These are phyloP conservation scores for Quercus variabilis DNA, from an alignment of 306 rosid species.

Conservation along the genomic window DNA sequence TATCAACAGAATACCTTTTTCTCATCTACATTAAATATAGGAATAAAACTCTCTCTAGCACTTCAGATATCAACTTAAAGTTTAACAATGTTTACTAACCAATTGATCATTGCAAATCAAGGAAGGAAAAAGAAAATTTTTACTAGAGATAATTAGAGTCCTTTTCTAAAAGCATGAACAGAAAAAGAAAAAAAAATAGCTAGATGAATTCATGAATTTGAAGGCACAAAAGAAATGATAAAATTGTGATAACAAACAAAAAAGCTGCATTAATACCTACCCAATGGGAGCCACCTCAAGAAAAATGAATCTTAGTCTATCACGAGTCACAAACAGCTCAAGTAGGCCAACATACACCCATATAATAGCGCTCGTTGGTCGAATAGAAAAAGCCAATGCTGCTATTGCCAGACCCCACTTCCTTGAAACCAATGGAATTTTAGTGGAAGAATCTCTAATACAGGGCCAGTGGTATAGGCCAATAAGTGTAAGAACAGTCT, in stretches of 20 bases:
- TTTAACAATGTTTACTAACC: not conserved
- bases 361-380: constrained; percentile 84
- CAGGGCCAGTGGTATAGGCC: constrained; percentile 92
- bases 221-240: not conserved
- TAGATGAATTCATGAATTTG: not conserved
- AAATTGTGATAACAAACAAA: not conserved
- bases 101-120: not conserved
- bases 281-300: constrained; percentile 85
- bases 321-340: constrained; percentile 52
- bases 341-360: constrained; percentile 82
- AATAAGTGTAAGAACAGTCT: constrained; percentile 79
- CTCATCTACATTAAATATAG: not conserved
- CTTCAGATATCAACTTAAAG: not conserved
- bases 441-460: constrained; percentile 45
- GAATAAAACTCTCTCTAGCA: not conserved
- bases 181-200: not conserved
- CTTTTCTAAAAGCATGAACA: not conserved
- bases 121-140: not conserved
- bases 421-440: constrained; percentile 47
- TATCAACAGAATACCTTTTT: not conserved
- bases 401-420: constrained; percentile 74
- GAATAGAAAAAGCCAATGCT: constrained; percentile 73
- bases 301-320: constrained; percentile 53
- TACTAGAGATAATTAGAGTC: not conserved
- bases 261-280: constrained; percentile 46